phyloP scores from a whole-genome alignment of 495 filamentous ascomycete species.

The Daldinia childiae region DNA sequence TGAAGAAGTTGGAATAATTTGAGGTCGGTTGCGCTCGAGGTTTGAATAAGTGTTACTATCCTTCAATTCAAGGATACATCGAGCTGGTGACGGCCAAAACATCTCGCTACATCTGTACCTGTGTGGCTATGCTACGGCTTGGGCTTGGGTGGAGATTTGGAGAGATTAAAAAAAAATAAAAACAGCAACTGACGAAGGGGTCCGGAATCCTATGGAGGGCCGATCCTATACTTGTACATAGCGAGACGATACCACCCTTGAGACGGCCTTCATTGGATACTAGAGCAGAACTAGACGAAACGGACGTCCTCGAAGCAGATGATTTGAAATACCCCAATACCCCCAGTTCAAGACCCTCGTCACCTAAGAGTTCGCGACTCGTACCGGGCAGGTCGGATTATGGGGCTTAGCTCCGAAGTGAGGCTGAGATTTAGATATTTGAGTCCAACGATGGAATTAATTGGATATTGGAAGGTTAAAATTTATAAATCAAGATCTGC shows the following conservation, averaged over 20 bases:
- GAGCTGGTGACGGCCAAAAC: slow-evolving; percentile 12
- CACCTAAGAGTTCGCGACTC: neutral
- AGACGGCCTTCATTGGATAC: slow-evolving; percentile 33
- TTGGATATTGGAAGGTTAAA: neutral
- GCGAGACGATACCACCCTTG: slow-evolving; percentile 40
- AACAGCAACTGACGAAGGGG: slow-evolving; percentile 7
- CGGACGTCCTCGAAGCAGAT: slow-evolving; percentile 24
- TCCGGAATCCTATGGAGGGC: slow-evolving; percentile 7
- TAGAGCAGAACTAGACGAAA: slow-evolving; percentile 37
- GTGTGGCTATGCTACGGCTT: slow-evolving; percentile 10
- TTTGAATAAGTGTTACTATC: slow-evolving; percentile 26
- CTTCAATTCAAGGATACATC: slow-evolving; percentile 13
- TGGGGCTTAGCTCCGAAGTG: neutral
- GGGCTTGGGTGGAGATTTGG: slow-evolving; percentile 3
- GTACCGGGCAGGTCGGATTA: neutral
- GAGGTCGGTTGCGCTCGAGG: slow-evolving; percentile 2
- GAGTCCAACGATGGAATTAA: neutral
- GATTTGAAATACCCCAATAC: slow-evolving; percentile 8
- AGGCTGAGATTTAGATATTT: neutral
- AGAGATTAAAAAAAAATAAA: slow-evolving; percentile 7
- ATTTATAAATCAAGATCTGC: neutral
- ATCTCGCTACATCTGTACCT: slow-evolving; percentile 25
- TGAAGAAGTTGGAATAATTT: slow-evolving; percentile 22
- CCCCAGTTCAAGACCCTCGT: neutral
- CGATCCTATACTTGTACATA: slow-evolving; percentile 39